phyloP scores from a whole-genome alignment of 345 rosid species.

The Pseudoturritis turrita region DNA sequence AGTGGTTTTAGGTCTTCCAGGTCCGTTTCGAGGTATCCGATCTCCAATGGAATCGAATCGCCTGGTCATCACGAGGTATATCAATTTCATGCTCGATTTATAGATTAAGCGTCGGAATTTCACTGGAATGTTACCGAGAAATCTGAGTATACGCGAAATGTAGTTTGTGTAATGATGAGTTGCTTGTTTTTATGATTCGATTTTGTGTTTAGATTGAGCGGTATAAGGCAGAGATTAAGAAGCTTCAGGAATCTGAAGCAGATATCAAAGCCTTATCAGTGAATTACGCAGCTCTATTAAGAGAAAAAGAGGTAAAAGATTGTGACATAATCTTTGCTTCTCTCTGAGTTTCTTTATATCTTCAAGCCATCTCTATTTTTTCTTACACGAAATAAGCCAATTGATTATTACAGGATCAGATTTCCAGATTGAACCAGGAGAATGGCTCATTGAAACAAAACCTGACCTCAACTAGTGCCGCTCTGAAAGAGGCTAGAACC shows the following conservation, averaged over 20 bases:
- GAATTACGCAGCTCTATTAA: conserved; percentile 78
- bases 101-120: neutral
- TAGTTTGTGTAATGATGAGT: neutral
- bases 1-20: conserved; percentile 55
- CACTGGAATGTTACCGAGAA: neutral
- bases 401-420: conserved; percentile 50
- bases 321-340: neutral
- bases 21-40: conserved; percentile 45
- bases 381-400: neutral
- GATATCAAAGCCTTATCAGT: conserved; percentile 86
- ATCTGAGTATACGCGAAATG: neutral
- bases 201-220: conserved; percentile 47
- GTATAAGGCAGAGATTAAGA: conserved; percentile 65
- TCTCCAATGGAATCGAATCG: conserved; percentile 51
- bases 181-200: neutral
- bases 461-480: conserved; percentile 42
- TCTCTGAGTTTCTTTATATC: neutral
- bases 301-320: conserved; percentile 69
- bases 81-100: neutral
- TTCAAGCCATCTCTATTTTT: neutral
- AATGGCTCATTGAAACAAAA: conserved; percentile 68
- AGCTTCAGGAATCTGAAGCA: conserved; percentile 76
- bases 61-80: conserved; percentile 52
- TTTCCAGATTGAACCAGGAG: conserved; percentile 69
- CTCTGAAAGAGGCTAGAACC: conserved; percentile 43